These are phyloP conservation scores for Catenaria anguillulae DNA, from an alignment of 371 early-diverging fungal genomes.

Conservation along the genomic window DNA sequence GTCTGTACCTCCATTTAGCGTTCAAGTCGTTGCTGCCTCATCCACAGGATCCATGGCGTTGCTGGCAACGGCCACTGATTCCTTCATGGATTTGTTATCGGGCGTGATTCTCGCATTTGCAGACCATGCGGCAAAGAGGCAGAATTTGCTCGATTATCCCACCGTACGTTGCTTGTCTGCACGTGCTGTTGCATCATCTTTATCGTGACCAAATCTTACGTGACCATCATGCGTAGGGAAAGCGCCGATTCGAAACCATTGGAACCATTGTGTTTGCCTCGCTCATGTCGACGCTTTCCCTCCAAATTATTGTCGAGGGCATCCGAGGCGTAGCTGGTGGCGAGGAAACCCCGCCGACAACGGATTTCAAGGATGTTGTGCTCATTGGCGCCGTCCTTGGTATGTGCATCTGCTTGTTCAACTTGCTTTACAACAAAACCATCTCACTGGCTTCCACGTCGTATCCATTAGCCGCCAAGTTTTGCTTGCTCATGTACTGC, in stretches of 20 bases:
- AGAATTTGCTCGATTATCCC: constrained; percentile 58
- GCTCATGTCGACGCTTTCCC: constrained; percentile 77
- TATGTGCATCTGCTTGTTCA: too few species aligned
- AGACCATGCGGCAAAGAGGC: constrained; percentile 38
- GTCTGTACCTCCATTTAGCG: too few species aligned
- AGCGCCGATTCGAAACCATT: constrained; percentile 72
- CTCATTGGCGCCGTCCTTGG: too few species aligned
- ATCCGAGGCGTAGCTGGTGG: too few species aligned
- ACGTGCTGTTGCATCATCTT: neutral
- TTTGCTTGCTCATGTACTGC: constrained; percentile 62
- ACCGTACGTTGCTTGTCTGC: constrained; percentile 21
- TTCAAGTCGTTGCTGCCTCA: too few species aligned
- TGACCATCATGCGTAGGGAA: constrained; percentile 35
- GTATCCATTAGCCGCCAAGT: constrained; percentile 55
- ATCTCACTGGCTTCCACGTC: too few species aligned
- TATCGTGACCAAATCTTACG: neutral
- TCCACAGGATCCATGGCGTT: constrained; percentile 75
- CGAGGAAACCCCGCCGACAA: too few species aligned
- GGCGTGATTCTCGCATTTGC: constrained; percentile 50
- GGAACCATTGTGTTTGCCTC: constrained; percentile 92
- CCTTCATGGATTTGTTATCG: constrained; percentile 78
- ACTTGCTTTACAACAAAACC: too few species aligned
- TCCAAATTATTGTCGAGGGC: constrained; percentile 44
- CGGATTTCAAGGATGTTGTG: too few species aligned
- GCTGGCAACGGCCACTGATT: constrained; percentile 84